Conservation (phyloP, 306 rosid genomes). For the Quercus alba region DNA sequence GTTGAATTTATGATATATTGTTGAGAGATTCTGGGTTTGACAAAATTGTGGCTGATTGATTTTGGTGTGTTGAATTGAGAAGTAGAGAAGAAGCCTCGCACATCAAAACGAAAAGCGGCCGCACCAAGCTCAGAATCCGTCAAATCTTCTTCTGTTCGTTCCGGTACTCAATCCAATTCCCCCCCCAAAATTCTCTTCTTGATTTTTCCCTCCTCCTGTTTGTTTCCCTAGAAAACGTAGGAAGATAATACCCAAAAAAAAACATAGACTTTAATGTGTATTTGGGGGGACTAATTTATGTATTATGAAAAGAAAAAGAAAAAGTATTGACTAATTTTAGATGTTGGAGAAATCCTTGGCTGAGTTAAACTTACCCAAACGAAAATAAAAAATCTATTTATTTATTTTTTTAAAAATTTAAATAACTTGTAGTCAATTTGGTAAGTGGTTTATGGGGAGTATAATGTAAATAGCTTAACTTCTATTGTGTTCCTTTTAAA, state of each 20-base stretch:
- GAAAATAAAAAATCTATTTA: too few species aligned
- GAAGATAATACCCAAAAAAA: background rate
- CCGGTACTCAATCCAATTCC: slow-evolving; percentile 39
- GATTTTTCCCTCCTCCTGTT: background rate
- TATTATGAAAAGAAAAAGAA: background rate
- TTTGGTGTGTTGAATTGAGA: background rate
- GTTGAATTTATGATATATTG: too few species aligned
- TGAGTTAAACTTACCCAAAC: too few species aligned
- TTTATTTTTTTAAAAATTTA: too few species aligned
- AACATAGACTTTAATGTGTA: background rate
- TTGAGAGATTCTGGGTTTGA: background rate
- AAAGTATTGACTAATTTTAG: too few species aligned
- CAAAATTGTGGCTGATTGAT: background rate
- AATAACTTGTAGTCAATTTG: background rate
- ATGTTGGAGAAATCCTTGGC: too few species aligned
- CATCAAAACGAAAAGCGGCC: slow-evolving; percentile 53
- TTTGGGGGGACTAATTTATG: background rate
- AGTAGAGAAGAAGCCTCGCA: slow-evolving; percentile 39
- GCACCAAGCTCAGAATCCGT: slow-evolving; percentile 20
- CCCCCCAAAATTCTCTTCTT: background rate
- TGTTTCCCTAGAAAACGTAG: slow-evolving; percentile 21
- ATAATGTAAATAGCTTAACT: background rate
- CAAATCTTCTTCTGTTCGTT: slow-evolving; percentile 38
- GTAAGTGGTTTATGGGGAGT: background rate
- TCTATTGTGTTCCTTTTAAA: background rate